Evolutionary conservation across 495 filamentous ascomycete genomes (phyloP).

Genomic region (Filosporella fistucella): DNA sequence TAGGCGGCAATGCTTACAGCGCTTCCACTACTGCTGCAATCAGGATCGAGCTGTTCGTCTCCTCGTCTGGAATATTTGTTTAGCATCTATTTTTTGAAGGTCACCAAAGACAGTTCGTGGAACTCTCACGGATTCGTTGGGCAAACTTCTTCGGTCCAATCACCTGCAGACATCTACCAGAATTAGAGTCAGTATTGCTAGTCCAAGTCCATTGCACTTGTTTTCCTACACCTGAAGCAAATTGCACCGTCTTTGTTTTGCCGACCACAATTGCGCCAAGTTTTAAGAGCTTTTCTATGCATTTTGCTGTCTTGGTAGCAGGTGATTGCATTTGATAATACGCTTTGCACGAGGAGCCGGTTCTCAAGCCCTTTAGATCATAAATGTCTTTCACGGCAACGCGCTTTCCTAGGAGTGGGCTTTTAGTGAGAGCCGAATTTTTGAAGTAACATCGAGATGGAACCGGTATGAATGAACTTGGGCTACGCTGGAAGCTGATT

Average conservation of each 20-base stretch:
- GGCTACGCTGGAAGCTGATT: neutral
- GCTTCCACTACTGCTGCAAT: slow-evolving; percentile 35
- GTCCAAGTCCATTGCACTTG: too few species aligned
- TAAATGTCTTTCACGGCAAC: slow-evolving; percentile 43
- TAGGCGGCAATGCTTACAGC: slow-evolving; percentile 36
- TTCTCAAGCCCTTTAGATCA: slow-evolving; percentile 37
- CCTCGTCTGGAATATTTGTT: too few species aligned
- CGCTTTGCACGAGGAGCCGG: slow-evolving; percentile 36
- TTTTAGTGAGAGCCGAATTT: slow-evolving; percentile 21
- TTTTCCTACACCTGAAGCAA: slow-evolving; percentile 33
- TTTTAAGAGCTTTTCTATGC: slow-evolving; percentile 35
- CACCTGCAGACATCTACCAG: slow-evolving; percentile 14
- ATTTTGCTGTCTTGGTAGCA: slow-evolving; percentile 27
- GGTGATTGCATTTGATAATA: slow-evolving; percentile 33
- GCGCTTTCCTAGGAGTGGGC: slow-evolving; percentile 36
- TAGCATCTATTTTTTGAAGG: too few species aligned
- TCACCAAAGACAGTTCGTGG: too few species aligned
- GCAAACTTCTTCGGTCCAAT: slow-evolving; percentile 15
- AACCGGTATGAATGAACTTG: slow-evolving; percentile 24
- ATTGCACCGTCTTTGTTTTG: slow-evolving; percentile 42
- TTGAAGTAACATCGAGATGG: slow-evolving; percentile 39
- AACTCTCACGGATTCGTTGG: slow-evolving; percentile 46
- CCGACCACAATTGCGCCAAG: slow-evolving; percentile 43
- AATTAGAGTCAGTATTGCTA: too few species aligned
- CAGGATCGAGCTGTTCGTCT: slow-evolving; percentile 39